Evolutionary conservation across 192 early-diverging fungal genomes (phyloP), one percentile per base, ranked within the genome.

Genomic region (Backusella australiensis): DNA sequence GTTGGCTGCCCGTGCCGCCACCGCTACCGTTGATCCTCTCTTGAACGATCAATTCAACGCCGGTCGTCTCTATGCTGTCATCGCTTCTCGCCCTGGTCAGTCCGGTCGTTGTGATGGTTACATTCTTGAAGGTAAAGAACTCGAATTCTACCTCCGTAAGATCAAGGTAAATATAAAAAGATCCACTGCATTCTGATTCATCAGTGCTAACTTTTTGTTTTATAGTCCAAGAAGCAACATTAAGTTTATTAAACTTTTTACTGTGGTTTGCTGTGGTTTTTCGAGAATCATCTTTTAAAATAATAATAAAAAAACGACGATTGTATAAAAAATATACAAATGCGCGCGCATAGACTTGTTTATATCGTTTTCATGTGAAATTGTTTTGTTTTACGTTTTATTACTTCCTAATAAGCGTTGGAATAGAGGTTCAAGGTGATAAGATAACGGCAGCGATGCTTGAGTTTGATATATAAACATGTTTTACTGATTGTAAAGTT

Each of bases 41-140:
- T 86, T 99, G 72, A 94, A 95, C 75, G 93, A 97, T 85, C 97
- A 98, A 91, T 97, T 99, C 83, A 89, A 87, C 85, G 90, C 96
- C 74, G 96, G 96, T 81, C 95, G 96, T 90, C 87, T 95, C 77
- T 97, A 89, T 82, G 97, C 97, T 82, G 91, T 92, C 82, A 87
- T 99, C 82, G 84, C 96, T 53, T 99, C 97, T 77, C 94, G 97
- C 82, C 98, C 97, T 46, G 98, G 98, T 82, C 98, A 99, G 90
- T 94, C 94, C 80, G 98, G 98, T 77, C 94, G 98, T 83, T 89
- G 90, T 81, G 98, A 99, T 85, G 98, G 98, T 73, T 98, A 98
- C 91, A 94, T 99, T 84, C 90, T 99, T 71, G 98, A 99, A 86
- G 98, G 98, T 81, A 96, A 98, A 91, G 98, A 99, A 90, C 94